These are phyloP conservation scores for Trametes maxima DNA, from an alignment of 768 basidiomycete species.

Conservation along the genomic window DNA sequence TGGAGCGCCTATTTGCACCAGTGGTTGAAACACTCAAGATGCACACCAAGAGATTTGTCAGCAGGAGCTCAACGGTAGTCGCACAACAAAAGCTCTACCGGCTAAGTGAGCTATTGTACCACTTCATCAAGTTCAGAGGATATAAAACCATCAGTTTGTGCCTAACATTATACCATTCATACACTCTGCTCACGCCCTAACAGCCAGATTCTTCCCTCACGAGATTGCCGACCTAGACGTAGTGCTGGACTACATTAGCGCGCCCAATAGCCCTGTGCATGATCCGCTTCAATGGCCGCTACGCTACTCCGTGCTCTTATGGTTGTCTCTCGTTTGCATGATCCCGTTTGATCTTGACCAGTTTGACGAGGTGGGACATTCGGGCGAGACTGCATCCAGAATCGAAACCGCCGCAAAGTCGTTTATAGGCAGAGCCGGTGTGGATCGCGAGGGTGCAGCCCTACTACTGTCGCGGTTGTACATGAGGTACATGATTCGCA, in stretches of 20 bases:
- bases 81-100: slow-evolving; percentile 43
- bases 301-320: slow-evolving; percentile 82
- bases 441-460: slow-evolving; percentile 85
- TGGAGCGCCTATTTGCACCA: slow-evolving; percentile 79
- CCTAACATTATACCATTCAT: slow-evolving; percentile 31
- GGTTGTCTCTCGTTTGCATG: slow-evolving; percentile 93
- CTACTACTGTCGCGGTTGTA: slow-evolving; percentile 81
- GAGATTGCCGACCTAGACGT: slow-evolving; percentile 81
- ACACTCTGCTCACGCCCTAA: slow-evolving; percentile 8
- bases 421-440: slow-evolving; percentile 67
- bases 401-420: slow-evolving; percentile 62
- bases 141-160: slow-evolving; percentile 83
- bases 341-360: slow-evolving; percentile 91
- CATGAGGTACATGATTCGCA: slow-evolving; percentile 54
- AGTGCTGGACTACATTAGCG: slow-evolving; percentile 65
- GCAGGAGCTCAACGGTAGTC: slow-evolving; percentile 11
- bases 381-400: slow-evolving; percentile 53
- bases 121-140: slow-evolving; percentile 85
- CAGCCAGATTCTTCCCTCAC: slow-evolving; percentile 95
- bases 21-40: slow-evolving; percentile 65
- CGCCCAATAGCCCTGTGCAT: slow-evolving; percentile 46
- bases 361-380: slow-evolving; percentile 66
- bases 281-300: slow-evolving; percentile 67
- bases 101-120: slow-evolving; percentile 68
- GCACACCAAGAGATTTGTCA: slow-evolving; percentile 44